Base-by-base conservation (phyloP, 441 rosid species). In the Gossypium schwendimanii region DNA sequence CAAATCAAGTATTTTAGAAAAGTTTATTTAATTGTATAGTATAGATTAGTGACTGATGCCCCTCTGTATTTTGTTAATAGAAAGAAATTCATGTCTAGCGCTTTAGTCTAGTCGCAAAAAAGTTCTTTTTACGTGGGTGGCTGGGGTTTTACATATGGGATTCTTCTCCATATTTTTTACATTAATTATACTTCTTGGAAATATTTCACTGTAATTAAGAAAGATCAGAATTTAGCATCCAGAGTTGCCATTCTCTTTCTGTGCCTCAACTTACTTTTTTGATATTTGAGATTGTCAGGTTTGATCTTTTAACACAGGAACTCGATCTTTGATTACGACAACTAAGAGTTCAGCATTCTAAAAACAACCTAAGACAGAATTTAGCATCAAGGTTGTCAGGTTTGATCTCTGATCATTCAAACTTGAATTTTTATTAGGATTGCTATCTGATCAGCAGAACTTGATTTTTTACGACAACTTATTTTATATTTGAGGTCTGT, bases 1-100 rank as follows among this genome's bases (percentile, higher is more conserved):
- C 79, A 82, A 23, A 23, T 11, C 31, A 5, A 57, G 62, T 12
- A 23, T 11, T 11, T 57, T 23, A 57, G 62, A 23, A 60, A 89
- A 81, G 44, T 90, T 91, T 81, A 84, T 89, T 81, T 87, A 86
- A 90, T 23, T 21, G 28, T 57, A 11, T 21, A 4, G 28, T 57
- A 23, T 21, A 79, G 77, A 72, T 47, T 75, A 64, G 77, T 67
- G 84, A 55, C 31, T 55, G 61, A 79, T 81, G 85, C 85, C 80
- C 85, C 33, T 74, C 76, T 79, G 80, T 85, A 77, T 69, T 75
- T 79, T 61, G 55, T 41, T 75, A 76, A 66, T 20, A 75, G 71
- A 62, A 33, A 75, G 71, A 72, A 80, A 77, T 59, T 65, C 72
- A 47, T 83, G 70, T 70, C 77, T 33, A 63, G 75, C 44, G 79